These are phyloP conservation scores for Thalassiosira exigua DNA, from an alignment of 352 stramenopile genomes.

Conservation along the genomic window DNA sequence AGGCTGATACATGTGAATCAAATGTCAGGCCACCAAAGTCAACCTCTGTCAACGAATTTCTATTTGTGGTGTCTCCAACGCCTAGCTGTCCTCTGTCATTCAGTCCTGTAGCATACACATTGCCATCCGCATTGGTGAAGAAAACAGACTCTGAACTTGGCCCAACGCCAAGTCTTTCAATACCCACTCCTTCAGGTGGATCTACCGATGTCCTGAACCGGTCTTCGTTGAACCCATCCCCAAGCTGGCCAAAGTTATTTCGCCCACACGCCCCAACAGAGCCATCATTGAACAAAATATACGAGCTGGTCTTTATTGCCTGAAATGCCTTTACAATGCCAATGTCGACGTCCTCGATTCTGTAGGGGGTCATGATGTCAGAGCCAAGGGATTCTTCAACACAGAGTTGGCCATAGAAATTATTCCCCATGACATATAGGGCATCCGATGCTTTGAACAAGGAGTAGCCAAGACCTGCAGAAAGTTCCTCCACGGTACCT, in stretches of 20 bases:
- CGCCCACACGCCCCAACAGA: slow-evolving; percentile 49
- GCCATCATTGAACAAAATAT: slow-evolving; percentile 61
- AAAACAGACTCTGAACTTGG: slow-evolving; percentile 55
- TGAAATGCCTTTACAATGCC: slow-evolving; percentile 38
- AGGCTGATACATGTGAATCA: too few relatives aligned
- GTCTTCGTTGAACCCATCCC: slow-evolving; percentile 45
- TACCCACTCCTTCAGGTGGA: slow-evolving; percentile 17
- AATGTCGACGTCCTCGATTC: slow-evolving; percentile 18
- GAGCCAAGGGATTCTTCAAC: slow-evolving; percentile 30
- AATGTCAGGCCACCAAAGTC: too few relatives aligned
- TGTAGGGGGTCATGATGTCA: slow-evolving; percentile 34
- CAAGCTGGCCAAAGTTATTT: slow-evolving; percentile 61
- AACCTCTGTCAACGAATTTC: slow-evolving; percentile 39
- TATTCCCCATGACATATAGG: slow-evolving; percentile 48
- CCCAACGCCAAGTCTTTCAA: slow-evolving; percentile 36
- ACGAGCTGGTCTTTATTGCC: slow-evolving; percentile 37
- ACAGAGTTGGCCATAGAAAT: slow-evolving; percentile 50
- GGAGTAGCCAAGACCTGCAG: slow-evolving; percentile 35
- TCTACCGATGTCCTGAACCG: slow-evolving; percentile 38
- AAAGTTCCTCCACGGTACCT: slow-evolving; percentile 29
- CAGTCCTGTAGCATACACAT: slow-evolving; percentile 34
- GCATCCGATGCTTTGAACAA: slow-evolving; percentile 42
- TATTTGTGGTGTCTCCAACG: slow-evolving; percentile 42
- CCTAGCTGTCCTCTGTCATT: slow-evolving; percentile 59
- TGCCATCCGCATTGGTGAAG: slow-evolving; percentile 36